These are phyloP conservation scores for Epichloe sylvatica DNA, from an alignment of 2,329 filamentous ascomycete species.

Conservation along the genomic window DNA sequence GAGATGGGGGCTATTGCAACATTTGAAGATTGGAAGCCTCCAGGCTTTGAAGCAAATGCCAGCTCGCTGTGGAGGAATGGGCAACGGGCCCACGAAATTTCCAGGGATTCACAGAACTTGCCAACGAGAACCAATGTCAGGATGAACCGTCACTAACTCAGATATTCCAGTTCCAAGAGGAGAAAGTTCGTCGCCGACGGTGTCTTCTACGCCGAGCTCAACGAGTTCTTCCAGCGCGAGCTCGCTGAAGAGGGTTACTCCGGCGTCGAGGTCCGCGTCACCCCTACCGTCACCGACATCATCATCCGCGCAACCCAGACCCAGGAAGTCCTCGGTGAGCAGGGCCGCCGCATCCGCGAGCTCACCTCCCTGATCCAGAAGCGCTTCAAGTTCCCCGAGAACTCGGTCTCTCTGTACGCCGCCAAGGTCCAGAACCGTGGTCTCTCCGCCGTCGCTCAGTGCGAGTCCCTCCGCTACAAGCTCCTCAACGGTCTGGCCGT, in stretches of 20 bases:
- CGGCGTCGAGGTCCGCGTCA: constrained; percentile 98
- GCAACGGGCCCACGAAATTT: background rate
- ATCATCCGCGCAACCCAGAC: constrained; percentile 99
- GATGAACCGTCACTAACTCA: constrained; percentile 2
- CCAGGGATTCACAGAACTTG: background rate
- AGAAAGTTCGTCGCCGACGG: constrained; percentile 95
- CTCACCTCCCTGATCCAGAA: constrained; percentile 99
- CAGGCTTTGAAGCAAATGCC: background rate
- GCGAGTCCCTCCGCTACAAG: constrained; percentile 99
- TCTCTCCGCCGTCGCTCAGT: constrained; percentile 98
- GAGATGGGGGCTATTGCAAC: background rate
- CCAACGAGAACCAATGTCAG: background rate
- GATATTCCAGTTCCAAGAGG: constrained; percentile 57
- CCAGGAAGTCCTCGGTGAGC: constrained; percentile 99
- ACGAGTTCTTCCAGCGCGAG: constrained; percentile 99
- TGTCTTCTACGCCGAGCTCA: constrained; percentile 99
- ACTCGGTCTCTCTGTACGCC: constrained; percentile 98
- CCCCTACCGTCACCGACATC: constrained; percentile 99
- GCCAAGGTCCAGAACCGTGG: constrained; percentile 99
- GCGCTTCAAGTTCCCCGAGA: constrained; percentile 99
- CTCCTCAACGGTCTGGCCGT: constrained; percentile 98
- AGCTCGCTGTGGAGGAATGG: background rate
- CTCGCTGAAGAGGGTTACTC: constrained; percentile 99
- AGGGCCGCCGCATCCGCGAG: constrained; percentile 99
- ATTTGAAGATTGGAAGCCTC: background rate